Evolutionary conservation across 179 eudicot genomes (phyloP).

Genomic region (Pouteria campechiana): DNA sequence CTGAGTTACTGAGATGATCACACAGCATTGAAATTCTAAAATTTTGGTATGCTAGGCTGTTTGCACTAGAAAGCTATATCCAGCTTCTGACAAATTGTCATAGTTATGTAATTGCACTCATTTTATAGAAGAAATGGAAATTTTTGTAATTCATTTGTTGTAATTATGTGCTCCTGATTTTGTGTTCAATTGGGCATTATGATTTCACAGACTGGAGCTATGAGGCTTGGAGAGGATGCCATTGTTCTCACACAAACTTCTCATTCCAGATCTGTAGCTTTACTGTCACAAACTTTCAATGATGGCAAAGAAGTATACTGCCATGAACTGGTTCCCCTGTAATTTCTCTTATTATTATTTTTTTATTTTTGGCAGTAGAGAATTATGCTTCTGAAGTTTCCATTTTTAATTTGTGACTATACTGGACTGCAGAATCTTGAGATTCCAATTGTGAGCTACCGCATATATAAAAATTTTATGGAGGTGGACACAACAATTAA

Average conservation of each 20-base stretch:
- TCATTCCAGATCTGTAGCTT: slow-evolving; percentile 68
- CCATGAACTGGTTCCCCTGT: not conserved
- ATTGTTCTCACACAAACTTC: slow-evolving; percentile 67
- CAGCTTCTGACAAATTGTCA: too few relatives aligned
- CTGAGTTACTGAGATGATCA: too few relatives aligned
- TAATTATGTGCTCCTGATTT: not conserved
- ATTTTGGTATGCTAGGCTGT: too few relatives aligned
- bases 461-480: slow-evolving; percentile 39
- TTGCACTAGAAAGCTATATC: too few relatives aligned
- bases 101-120: too few relatives aligned
- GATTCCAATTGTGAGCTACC: slow-evolving; percentile 63
- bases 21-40: too few relatives aligned
- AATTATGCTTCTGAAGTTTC: not conserved
- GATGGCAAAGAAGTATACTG: slow-evolving; percentile 62
- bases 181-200: slow-evolving; percentile 5
- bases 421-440: slow-evolving; percentile 50
- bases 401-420: not conserved
- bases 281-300: slow-evolving; percentile 71
- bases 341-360: not conserved
- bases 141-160: not conserved
- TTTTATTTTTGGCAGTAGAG: not conserved
- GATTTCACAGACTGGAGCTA: slow-evolving; percentile 62
- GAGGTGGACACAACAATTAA: slow-evolving; percentile 47
- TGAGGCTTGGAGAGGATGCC: slow-evolving; percentile 82
- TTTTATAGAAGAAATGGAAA: too few relatives aligned